Base-by-base conservation (phyloP, 2,329 filamentous ascomycete species). In the Cadophora luteo-olivacea region DNA sequence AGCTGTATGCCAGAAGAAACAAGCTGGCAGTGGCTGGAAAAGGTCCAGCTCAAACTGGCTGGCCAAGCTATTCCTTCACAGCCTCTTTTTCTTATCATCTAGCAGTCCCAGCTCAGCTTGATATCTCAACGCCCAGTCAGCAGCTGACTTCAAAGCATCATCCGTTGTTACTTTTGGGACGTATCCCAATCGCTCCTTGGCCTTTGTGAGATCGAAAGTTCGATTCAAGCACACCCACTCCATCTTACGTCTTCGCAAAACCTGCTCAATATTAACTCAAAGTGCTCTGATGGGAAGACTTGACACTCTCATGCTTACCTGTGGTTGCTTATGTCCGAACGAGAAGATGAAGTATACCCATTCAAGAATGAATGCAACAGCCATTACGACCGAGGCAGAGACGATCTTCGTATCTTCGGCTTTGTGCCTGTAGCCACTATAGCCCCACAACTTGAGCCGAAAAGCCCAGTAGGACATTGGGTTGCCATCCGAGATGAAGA, bases 401-500 rank as follows among this genome's bases (percentile, higher is more conserved):
- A 70, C 51, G 14, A 64, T 19, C 11, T 51, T 65, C n/a, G 60
- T 55, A 14, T 64, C 57, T 4, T 64, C 58, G 12, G 32, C 29
- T 14, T 63, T 54, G 3, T 51, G 55, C 16, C 36, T 32, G 41
- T 66, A 36, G 7, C 66, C 66, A 19, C 58, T 60, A 3, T 63
- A 41, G 5, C 14, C 38, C 63, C 63, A 68, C 8, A 68, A 45
- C 24, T 60, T 61, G 25, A 66, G 49, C 19, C 63, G 60, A 22
- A 68, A 68, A 3, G 16, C 58, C 68, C 68, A 68, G 45, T 65
- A 70, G 14, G 54, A 48, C 14, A 68, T 66, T 3, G 66, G 66
- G 11, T 68, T 57, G 19, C 49, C 68, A 25, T 70, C 67, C 8
- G 68, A 68, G 60, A 70, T 64, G 49, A 63, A 60, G 48, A 70